Conservation (phyloP, 805 yeast genomes). For the Starmera dryadoides region DNA sequence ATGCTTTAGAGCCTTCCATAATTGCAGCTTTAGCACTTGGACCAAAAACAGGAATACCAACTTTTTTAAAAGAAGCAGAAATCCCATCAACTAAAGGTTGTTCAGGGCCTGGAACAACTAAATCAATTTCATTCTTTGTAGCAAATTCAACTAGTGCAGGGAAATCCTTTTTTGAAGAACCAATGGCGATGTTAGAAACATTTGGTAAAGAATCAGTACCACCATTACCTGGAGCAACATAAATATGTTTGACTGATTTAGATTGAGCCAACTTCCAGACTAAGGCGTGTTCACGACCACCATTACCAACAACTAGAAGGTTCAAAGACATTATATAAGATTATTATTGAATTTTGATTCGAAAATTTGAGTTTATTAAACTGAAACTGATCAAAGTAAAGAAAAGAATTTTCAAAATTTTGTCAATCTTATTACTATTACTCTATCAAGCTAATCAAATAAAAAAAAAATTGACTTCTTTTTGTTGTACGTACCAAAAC, state of each 20-base stretch:
- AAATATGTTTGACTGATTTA: constrained; percentile 59
- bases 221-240: constrained; percentile 96
- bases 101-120: constrained; percentile 98
- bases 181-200: constrained; percentile 62
- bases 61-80: constrained; percentile 57
- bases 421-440: too few species aligned
- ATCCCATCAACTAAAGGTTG: constrained; percentile 97
- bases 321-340: constrained; percentile 46
- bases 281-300: constrained; percentile 98
- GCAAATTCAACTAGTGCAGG: constrained; percentile 69
- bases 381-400: too few species aligned
- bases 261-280: constrained; percentile 89
- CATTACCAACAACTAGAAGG: constrained; percentile 87
- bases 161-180: constrained; percentile 63
- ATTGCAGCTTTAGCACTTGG: constrained; percentile 87
- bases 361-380: too few species aligned
- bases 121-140: constrained; percentile 47
- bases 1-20: constrained; percentile 96
- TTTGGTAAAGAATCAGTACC: constrained; percentile 64
- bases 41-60: constrained; percentile 95
- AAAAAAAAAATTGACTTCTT: too few species aligned
- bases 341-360: too few species aligned
- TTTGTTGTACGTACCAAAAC: too few species aligned
- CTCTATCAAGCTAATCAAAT: too few species aligned
- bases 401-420: too few species aligned